Conservation (phyloP, 2,329 filamentous ascomycete genomes). For the Talaromyces sp. region DNA sequence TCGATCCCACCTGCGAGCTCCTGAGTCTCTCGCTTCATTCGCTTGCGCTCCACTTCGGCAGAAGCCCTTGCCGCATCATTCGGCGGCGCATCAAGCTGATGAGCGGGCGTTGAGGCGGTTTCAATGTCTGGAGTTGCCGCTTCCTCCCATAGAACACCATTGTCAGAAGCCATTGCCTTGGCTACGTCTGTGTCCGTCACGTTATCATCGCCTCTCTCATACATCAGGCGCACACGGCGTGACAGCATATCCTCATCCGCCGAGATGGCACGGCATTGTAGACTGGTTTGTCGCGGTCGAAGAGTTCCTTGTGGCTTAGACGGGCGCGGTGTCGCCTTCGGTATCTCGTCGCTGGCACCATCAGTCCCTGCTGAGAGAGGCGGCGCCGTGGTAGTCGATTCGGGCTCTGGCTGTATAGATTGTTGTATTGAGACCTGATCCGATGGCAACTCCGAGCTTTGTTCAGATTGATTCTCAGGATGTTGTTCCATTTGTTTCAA, state of each 20-base stretch:
- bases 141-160: slow-evolving; percentile 47
- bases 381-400: slow-evolving; percentile 15
- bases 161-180: slow-evolving; percentile 39
- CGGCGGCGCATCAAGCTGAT: slow-evolving; percentile 27
- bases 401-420: slow-evolving; percentile 11
- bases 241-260: slow-evolving; percentile 66
- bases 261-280: slow-evolving; percentile 58
- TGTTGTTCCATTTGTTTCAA: slow-evolving; percentile 32
- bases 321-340: slow-evolving; percentile 29
- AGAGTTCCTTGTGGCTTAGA: slow-evolving; percentile 40
- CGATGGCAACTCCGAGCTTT: slow-evolving; percentile 7
- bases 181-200: slow-evolving; percentile 48
- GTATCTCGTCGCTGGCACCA: slow-evolving; percentile 19
- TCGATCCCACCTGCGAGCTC: slow-evolving; percentile 67
- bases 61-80: slow-evolving; percentile 34
- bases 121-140: slow-evolving; percentile 31
- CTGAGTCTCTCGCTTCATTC: slow-evolving; percentile 53
- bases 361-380: slow-evolving; percentile 18
- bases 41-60: slow-evolving; percentile 31
- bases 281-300: slow-evolving; percentile 39
- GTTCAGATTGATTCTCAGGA: slow-evolving; percentile 13
- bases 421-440: slow-evolving; percentile 9
- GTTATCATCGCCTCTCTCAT: slow-evolving; percentile 62
- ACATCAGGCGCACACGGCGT: slow-evolving; percentile 65
- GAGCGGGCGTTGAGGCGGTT: slow-evolving; percentile 29